These are phyloP conservation scores for Excoecaria cochinchinensis DNA, from an alignment of 345 rosid species.

Conservation along the genomic window DNA sequence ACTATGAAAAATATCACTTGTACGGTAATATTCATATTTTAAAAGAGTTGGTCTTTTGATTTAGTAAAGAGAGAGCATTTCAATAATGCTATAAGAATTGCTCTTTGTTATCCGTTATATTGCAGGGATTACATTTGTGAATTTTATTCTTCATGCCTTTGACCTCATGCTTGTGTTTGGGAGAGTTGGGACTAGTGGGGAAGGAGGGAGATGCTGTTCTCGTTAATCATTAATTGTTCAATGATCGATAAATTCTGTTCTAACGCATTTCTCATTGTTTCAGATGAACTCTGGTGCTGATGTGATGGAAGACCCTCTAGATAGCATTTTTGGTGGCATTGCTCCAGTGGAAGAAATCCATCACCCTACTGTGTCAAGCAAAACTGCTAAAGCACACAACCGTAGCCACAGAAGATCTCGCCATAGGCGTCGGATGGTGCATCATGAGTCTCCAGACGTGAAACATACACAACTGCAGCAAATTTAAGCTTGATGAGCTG, in stretches of 20 bases:
- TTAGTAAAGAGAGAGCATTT: background rate
- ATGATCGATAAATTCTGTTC: too few species aligned
- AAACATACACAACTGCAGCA: constrained; percentile 1
- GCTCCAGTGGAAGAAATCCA: constrained; percentile 40
- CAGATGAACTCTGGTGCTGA: constrained; percentile 37
- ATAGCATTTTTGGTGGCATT: constrained; percentile 44
- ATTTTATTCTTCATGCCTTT: background rate
- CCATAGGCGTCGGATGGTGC: constrained; percentile 38
- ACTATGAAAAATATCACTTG: background rate
- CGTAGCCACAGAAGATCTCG: constrained; percentile 43
- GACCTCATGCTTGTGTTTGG: background rate
- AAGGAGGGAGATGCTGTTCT: background rate
- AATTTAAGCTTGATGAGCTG: constrained; percentile 1
- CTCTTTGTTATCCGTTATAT: background rate
- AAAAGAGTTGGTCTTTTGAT: background rate
- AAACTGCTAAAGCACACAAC: constrained; percentile 19
- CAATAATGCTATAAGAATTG: background rate
- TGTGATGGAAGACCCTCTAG: constrained; percentile 51
- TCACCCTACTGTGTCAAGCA: constrained; percentile 26
- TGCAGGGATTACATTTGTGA: background rate
- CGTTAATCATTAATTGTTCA: background rate
- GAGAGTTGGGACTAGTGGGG: background rate
- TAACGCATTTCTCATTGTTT: constrained; percentile 16
- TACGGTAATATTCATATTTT: too few species aligned
- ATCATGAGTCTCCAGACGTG: constrained; percentile 26